Base-by-base conservation (phyloP, 1,139 yeast species). In the Yueomyces sp. region DNA sequence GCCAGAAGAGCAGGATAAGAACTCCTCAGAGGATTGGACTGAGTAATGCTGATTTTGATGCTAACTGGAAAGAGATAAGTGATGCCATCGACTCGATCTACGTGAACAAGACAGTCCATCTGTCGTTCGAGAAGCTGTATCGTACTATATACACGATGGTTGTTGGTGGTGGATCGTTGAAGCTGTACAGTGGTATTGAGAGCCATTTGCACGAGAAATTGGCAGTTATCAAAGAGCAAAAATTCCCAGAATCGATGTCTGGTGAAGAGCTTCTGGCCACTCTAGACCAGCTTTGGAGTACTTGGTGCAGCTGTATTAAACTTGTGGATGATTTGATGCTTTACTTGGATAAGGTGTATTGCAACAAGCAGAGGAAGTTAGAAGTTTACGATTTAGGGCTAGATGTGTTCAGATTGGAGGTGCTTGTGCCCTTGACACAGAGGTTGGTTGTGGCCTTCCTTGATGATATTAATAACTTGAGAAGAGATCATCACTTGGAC, bases 91-190 rank as follows among this genome's bases (percentile, higher is more conserved):
- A 64, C 29, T 86, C 82, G 55, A 89, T 91, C 43, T 84, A 81
- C 54, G 69, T 72, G 41, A 79, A 81, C 52, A 78, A 83, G 56
- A 89, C 87, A 8, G 76, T 86, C 3, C 73, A 75, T 46, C 67
- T 89, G 32, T 83, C 95, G 1, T 91, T 85, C 57, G 96, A 87
- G 53, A 85, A 80, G 51, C 70, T 91, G 1, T 91, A 91, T 59
- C 68, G 95, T 41, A 76, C 81, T 36, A 86, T 94, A 0, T 91
- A 91, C 56, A 77, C 78, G 26, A 60, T 87, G 37, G 96, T 87
- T 2, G 62, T 86, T 39, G 72, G 84, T 46, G 87, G 85, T 52
- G 74, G 72, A 51, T 95, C 95, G 3, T 75, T 72, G 36, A 70
- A 70, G 50, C 66, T 91, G 1, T 86, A 89, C 54, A 27, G 36